Evolutionary conservation across 768 basidiomycete genomes (phyloP).

Genomic region (Pleurotus cornucopiae): DNA sequence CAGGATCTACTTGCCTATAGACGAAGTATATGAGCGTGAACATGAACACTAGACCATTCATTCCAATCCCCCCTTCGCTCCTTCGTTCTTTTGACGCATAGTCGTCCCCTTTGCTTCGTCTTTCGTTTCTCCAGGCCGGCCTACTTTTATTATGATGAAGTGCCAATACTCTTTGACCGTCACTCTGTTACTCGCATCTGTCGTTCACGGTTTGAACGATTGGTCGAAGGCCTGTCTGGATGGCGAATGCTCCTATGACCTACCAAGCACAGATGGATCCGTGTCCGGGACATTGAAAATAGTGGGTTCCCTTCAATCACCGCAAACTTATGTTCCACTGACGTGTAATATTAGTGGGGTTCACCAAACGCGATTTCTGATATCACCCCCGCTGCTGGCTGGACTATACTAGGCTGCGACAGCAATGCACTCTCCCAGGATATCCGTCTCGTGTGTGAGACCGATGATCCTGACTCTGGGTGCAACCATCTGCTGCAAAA

Average conservation of each 20-base stretch:
- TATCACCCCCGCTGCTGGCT: constrained; percentile 46
- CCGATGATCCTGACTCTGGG: constrained; percentile 19
- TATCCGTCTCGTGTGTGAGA: constrained; percentile 43
- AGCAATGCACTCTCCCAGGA: constrained; percentile 36
- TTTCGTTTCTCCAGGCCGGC: constrained; percentile 5
- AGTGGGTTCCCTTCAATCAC: constrained; percentile 15
- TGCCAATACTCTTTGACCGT: constrained; percentile 8
- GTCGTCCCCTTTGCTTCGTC: constrained; percentile 3
- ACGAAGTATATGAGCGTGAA: not conserved
- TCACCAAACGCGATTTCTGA: constrained; percentile 32
- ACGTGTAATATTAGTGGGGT: constrained; percentile 29
- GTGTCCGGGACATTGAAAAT: constrained; percentile 37
- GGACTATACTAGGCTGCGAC: constrained; percentile 45
- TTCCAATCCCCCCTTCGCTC: not conserved
- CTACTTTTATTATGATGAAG: not conserved
- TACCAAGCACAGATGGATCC: constrained; percentile 23
- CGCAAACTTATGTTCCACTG: not conserved
- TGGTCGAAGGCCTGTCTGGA: constrained; percentile 36
- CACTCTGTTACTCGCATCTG: constrained; percentile 14
- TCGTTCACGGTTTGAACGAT: constrained; percentile 31
- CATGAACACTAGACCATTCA: not conserved
- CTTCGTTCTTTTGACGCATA: constrained; percentile 6
- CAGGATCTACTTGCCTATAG: too few species aligned
- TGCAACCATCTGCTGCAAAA: constrained; percentile 37
- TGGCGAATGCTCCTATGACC: constrained; percentile 37